phyloP scores from a whole-genome alignment of 768 basidiomycete species.

The Tricholoma matsutake region DNA sequence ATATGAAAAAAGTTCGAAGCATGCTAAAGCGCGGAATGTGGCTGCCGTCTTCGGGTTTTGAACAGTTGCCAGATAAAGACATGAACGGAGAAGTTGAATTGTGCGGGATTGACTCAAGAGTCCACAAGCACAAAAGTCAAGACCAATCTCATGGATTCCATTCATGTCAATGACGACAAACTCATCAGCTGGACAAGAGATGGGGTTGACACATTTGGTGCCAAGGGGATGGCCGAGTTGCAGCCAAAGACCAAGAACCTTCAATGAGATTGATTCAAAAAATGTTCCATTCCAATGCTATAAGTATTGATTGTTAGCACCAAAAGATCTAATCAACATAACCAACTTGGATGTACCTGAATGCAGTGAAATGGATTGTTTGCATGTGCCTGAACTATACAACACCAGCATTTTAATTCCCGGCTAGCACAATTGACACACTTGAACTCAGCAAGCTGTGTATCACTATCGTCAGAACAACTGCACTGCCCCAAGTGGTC shows the following conservation, averaged over 20 bases:
- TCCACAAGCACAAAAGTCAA: constrained; percentile 24
- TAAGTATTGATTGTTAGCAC: background rate
- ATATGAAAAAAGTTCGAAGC: constrained; percentile 20
- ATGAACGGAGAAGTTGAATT: constrained; percentile 18
- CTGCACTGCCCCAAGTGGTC: background rate
- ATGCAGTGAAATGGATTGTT: constrained; percentile 7
- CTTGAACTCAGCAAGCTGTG: constrained; percentile 1
- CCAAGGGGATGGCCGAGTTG: constrained; percentile 10
- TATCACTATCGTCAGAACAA: background rate
- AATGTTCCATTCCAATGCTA: constrained; percentile 12
- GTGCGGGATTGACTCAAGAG: constrained; percentile 4
- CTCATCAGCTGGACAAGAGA: constrained; percentile 9
- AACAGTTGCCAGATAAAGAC: constrained; percentile 19
- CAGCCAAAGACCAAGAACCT: background rate
- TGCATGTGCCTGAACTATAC: constrained; percentile 5
- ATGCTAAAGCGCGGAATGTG: constrained; percentile 16
- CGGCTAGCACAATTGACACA: constrained; percentile 4
- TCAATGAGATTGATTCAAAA: background rate
- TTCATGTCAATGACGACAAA: constrained; percentile 21
- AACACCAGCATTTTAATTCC: background rate
- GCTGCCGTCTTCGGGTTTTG: constrained; percentile 15
- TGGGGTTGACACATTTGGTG: constrained; percentile 18
- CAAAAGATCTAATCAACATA: no score
- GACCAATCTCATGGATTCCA: constrained; percentile 18
- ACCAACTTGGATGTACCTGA: no score